Evolutionary conservation across 2,329 filamentous ascomycete genomes (phyloP).

Genomic region (Curvularia lunata): DNA sequence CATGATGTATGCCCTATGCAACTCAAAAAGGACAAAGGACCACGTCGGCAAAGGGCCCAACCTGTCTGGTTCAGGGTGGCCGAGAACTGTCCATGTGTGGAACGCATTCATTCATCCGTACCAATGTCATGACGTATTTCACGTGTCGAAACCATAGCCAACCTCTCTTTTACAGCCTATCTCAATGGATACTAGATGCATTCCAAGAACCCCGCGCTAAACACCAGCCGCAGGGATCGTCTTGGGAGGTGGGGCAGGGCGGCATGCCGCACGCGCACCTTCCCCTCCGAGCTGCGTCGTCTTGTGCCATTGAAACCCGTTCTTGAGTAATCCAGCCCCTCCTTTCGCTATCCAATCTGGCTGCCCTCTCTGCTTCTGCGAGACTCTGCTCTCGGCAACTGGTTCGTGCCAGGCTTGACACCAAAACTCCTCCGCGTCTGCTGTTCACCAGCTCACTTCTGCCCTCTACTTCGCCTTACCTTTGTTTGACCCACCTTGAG

Average conservation of each 20-base stretch:
- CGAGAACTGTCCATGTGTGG: neutral
- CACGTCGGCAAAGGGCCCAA: neutral
- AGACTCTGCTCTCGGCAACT: conserved; percentile 46
- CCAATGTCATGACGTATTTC: neutral
- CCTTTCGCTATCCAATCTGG: conserved; percentile 39
- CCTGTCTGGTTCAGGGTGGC: neutral
- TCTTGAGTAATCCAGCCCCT: conserved; percentile 8
- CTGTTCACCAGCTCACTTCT: conserved; percentile 15
- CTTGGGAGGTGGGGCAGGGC: conserved; percentile 21
- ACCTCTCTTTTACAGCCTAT: neutral
- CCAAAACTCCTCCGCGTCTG: conserved; percentile 19
- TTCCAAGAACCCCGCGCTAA: conserved; percentile 23
- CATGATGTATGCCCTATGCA: neutral
- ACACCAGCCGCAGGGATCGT: conserved; percentile 17
- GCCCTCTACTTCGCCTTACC: conserved; percentile 7
- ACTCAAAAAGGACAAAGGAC: neutral
- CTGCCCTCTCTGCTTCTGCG: conserved; percentile 37
- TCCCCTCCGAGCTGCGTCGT: conserved; percentile 23
- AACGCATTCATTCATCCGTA: neutral
- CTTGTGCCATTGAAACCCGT: conserved; percentile 27
- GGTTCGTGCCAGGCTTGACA: conserved; percentile 29
- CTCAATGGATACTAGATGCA: conserved; percentile 3
- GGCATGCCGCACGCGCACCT: conserved; percentile 24
- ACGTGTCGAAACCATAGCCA: neutral
- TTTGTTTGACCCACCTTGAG: conserved; percentile 12